A percentile compares a stretch with the other conserved stretches of the same genome.
Evolutionary conservation across 2,329 filamentous ascomycete species (phyloP).

Genomic region (Cladobotryum mycophilum): DNA sequence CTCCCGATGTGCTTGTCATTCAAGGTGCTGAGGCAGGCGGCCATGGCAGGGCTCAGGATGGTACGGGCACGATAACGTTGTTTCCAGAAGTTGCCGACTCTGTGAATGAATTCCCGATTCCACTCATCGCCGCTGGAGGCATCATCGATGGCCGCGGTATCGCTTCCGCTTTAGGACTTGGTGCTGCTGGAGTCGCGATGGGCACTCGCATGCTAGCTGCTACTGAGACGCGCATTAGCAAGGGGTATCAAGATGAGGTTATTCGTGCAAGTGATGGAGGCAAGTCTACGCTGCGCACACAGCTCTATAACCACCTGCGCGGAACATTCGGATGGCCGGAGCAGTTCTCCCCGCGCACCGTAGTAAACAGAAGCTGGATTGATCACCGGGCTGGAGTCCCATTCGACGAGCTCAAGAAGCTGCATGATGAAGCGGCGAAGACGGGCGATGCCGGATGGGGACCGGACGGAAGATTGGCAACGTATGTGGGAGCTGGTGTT

Average conservation of each 20-base stretch:
- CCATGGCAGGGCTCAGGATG: slow-evolving; percentile 41
- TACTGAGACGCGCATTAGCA: slow-evolving; percentile 32
- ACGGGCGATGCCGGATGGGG: slow-evolving; percentile 42
- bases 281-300: slow-evolving; percentile 33
- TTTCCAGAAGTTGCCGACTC: slow-evolving; percentile 45
- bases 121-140: slow-evolving; percentile 46
- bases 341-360: slow-evolving; percentile 32
- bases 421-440: slow-evolving; percentile 34
- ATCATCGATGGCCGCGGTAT: slow-evolving; percentile 46
- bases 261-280: slow-evolving; percentile 35
- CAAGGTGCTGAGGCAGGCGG: slow-evolving; percentile 51
- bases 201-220: slow-evolving; percentile 58
- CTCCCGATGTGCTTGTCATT: slow-evolving; percentile 45
- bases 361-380: slow-evolving; percentile 33
- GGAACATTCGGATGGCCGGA: slow-evolving; percentile 38
- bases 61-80: slow-evolving; percentile 39
- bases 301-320: slow-evolving; percentile 38
- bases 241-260: slow-evolving; percentile 37
- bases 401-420: slow-evolving; percentile 39
- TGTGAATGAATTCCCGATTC: slow-evolving; percentile 28
- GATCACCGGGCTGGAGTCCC: slow-evolving; percentile 29
- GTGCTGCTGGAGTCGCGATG: slow-evolving; percentile 50
- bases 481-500: slow-evolving; percentile 42
- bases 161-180: slow-evolving; percentile 43
- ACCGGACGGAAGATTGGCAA: slow-evolving; percentile 40